Base-by-base conservation (phyloP, 352 stramenopile genomes). In the Pythium folliculosum region DNA sequence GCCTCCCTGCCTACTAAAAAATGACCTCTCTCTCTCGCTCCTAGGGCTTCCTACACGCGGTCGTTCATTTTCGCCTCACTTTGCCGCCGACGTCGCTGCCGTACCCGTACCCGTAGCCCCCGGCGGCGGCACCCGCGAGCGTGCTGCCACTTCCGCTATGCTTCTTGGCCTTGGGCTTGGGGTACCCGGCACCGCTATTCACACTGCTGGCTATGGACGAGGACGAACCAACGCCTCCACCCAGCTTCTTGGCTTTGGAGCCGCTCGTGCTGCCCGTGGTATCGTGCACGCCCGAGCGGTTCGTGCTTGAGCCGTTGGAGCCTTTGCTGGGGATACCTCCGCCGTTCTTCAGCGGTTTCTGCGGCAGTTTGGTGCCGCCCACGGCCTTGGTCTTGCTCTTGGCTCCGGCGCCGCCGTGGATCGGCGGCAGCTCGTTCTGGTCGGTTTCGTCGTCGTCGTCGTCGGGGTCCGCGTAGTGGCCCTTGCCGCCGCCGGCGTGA, bases 361-460 rank as follows among this genome's bases (percentile, higher is more conserved):
- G 45, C 19, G 54, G 54, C 27, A 60, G 49, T 37, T 64, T 70
- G 9, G 44, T 47, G 10, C 37, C 37, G 13, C 13, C 37, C 19
- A 17, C 19, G 13, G 47, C 45, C 27, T 62, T 60, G 45, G 25
- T 35, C 54, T 72, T 72, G 64, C n/a, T n/a, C 54, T 76, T 72
- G 58, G 53, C 23, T 1, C 59, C 23, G 47, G 48, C 53, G 21
- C 75, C 54, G 21, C 75, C 70, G 57, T 85, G 80, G 59, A 88
- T 88, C 19, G 79, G 79, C 30, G 79, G 79, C 17, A 88, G 22
- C 54, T 83, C 79, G 54, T 85, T 79, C 47, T 80, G 69, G 17
- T 78, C 80, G 16, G 64, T 67, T 35, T 82, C 63, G 22, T 37
- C 71, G 25, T 82, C 64, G 17, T 49, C 32, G 6, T 67, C 60